A percentile compares a stretch with the other conserved stretches of the same genome.
Evolutionary conservation across 179 eudicot species (phyloP).

Genomic region (Beta macrorhiza): DNA sequence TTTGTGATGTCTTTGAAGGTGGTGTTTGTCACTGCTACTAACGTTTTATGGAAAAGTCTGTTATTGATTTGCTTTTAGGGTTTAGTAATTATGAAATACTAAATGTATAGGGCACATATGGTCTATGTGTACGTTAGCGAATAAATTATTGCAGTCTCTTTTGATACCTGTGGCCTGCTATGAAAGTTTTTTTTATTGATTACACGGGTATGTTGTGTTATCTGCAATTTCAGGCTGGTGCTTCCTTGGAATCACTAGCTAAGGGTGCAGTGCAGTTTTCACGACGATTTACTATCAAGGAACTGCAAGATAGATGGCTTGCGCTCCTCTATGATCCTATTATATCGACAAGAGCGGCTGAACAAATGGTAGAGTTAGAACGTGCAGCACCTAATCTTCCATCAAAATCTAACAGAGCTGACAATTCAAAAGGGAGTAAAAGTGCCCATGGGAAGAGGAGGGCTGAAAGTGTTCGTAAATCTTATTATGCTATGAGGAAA

Average conservation of each 20-base stretch:
- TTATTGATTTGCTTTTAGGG: neutral
- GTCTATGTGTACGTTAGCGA: neutral
- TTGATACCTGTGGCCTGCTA: neutral
- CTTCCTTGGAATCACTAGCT: conserved; percentile 75
- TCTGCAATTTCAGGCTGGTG: conserved; percentile 54
- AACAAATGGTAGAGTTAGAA: conserved; percentile 50
- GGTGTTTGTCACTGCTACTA: neutral
- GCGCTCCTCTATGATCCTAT: conserved; percentile 62
- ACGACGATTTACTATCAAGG: conserved; percentile 43
- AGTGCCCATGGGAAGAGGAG: conserved; percentile 48
- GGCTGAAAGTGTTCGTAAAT: conserved; percentile 51
- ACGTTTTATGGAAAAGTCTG: neutral
- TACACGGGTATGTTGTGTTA: neutral
- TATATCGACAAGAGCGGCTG: conserved; percentile 54
- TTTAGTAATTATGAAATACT: neutral
- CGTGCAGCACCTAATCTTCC: conserved; percentile 26
- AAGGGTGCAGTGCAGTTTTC: conserved; percentile 74
- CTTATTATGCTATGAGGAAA: conserved; percentile 59
- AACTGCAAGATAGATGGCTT: conserved; percentile 66
- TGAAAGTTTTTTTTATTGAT: neutral
- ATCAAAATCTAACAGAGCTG: conserved; percentile 36
- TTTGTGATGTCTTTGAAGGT: neutral
- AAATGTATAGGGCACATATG: neutral
- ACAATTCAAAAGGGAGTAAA: conserved; percentile 40
- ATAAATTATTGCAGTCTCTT: neutral